Percentiles rank a stretch among this genome's conserved stretches.
These are phyloP conservation scores for Lachnellula cervina DNA, from an alignment of 2,329 filamentous ascomycete species.

Conservation along the genomic window DNA sequence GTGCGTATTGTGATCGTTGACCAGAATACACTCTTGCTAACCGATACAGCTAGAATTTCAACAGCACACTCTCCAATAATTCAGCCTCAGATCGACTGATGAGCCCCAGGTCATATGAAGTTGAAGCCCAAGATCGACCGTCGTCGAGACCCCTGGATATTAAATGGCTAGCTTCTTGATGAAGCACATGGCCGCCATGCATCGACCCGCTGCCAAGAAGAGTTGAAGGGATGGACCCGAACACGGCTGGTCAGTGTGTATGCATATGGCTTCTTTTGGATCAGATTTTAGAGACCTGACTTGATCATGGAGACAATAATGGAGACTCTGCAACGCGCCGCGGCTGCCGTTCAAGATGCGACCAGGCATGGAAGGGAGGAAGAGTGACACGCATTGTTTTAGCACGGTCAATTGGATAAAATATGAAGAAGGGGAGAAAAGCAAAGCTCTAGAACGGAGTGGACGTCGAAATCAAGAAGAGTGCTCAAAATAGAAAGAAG, in stretches of 20 bases:
- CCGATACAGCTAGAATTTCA: too few species aligned
- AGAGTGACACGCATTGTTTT: too few species aligned
- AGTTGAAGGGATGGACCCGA: not conserved
- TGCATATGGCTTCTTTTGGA: not conserved
- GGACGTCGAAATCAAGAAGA: too few species aligned
- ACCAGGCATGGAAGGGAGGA: not conserved
- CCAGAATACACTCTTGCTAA: too few species aligned
- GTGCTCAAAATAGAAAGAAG: too few species aligned
- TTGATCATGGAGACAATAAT: not conserved
- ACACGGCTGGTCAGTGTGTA: not conserved
- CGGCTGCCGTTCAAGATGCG: not conserved
- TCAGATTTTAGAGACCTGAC: not conserved
- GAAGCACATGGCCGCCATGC: not conserved
- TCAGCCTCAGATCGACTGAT: too few species aligned
- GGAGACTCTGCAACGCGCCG: not conserved
- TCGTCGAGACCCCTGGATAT: not conserved
- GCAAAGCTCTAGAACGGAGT: too few species aligned
- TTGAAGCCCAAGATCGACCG: not conserved
- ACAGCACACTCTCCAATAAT: too few species aligned
- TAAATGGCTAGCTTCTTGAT: not conserved
- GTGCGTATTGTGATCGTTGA: too few species aligned
- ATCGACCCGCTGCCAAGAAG: not conserved
- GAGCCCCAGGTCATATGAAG: too few species aligned
- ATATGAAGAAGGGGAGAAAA: too few species aligned
- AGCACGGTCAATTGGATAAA: too few species aligned